Evolutionary conservation across 805 yeast genomes (phyloP).

Genomic region (Cyberlindnera maclurae): DNA sequence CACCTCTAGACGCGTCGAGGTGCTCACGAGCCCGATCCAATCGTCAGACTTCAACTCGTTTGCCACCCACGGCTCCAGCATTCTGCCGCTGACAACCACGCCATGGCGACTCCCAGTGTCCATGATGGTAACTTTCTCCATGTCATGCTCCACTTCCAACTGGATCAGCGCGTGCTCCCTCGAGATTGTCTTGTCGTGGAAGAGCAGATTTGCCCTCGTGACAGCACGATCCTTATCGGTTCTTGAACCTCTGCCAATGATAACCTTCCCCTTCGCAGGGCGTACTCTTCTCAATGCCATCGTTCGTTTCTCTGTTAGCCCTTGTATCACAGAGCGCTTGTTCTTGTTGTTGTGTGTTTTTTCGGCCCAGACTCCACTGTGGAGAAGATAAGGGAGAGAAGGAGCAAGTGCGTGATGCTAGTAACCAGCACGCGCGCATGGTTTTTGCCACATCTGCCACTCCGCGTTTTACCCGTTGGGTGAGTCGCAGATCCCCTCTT

Average conservation of each 20-base stretch:
- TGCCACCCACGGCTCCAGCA: neutral
- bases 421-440: too few relatives aligned
- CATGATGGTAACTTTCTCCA: neutral
- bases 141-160: neutral
- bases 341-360: neutral
- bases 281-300: constrained; percentile 1
- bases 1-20: neutral
- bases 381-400: too few relatives aligned
- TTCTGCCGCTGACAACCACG: constrained; percentile 5
- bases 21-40: constrained; percentile 8
- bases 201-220: neutral
- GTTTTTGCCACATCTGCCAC: too few relatives aligned
- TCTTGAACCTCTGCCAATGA: constrained; percentile 2
- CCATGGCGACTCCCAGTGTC: constrained; percentile 6
- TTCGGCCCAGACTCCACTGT: too few relatives aligned
- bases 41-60: constrained; percentile 3
- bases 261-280: neutral
- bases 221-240: neutral
- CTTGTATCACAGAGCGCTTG: neutral
- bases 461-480: too few relatives aligned
- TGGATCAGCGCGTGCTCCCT: constrained; percentile 1
- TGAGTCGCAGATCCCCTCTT: too few relatives aligned
- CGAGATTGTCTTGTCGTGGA: constrained; percentile 1
- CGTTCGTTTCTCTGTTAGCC: too few relatives aligned
- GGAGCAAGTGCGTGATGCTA: too few relatives aligned